Conservation (phyloP, 1,284 basidiomycete species). For the Afroboletus lepidellus region DNA sequence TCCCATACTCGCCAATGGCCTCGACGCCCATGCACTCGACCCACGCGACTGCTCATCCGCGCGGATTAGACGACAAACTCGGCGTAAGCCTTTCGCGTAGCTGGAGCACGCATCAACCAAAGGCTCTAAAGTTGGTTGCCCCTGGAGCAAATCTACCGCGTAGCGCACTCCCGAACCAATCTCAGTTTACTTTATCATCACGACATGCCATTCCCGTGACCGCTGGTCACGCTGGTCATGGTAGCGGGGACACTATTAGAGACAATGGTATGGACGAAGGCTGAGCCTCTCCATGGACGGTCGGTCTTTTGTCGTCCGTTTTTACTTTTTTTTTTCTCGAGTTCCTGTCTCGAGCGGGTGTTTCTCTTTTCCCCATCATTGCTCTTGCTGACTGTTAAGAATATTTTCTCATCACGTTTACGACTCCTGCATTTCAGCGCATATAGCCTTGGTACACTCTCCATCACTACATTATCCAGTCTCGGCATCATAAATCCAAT, state of each 20-base stretch:
- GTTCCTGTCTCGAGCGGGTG: constrained; percentile 1
- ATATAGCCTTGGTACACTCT: constrained; percentile 11
- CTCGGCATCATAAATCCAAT: constrained; percentile 28
- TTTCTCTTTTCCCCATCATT: neutral
- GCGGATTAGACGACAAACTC: constrained; percentile 43
- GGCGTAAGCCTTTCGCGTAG: constrained; percentile 59
- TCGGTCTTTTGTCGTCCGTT: constrained; percentile 2
- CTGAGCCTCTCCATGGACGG: constrained; percentile 28
- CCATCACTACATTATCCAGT: constrained; percentile 28
- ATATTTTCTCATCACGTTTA: constrained; percentile 15
- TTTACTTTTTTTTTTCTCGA: neutral
- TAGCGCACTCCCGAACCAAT: constrained; percentile 55
- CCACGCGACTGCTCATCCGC: constrained; percentile 7
- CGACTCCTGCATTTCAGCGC: constrained; percentile 20
- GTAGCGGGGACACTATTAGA: constrained; percentile 15
- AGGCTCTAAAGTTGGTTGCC: constrained; percentile 41
- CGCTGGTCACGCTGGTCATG: constrained; percentile 6
- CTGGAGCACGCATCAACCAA: constrained; percentile 51
- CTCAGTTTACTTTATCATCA: constrained; percentile 42
- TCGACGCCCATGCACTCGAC: constrained; percentile 15
- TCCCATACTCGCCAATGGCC: constrained; percentile 60
- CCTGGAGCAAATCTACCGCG: constrained; percentile 43
- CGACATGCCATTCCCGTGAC: constrained; percentile 8
- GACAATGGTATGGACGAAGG: constrained; percentile 27
- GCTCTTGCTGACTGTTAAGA: constrained; percentile 18